A percentile compares a stretch with the other conserved stretches of the same genome.
These are phyloP conservation scores for Ocimum tenuiflorum DNA, from an alignment of 257 asterid species.

Conservation along the genomic window DNA sequence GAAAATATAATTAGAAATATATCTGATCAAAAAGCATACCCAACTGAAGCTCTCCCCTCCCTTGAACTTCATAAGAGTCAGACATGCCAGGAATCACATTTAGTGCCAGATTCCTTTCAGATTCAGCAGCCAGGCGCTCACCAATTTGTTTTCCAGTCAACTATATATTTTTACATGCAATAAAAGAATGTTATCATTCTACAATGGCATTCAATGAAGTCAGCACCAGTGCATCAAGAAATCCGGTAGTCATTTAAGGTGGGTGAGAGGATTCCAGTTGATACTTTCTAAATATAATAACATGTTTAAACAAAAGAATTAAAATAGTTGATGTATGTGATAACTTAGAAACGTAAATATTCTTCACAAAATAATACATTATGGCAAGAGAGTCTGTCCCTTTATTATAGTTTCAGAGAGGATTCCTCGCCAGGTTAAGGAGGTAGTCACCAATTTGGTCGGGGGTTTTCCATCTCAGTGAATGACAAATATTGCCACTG, in stretches of 20 bases:
- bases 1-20: conserved; percentile 4
- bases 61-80: conserved; percentile 96
- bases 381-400: neutral
- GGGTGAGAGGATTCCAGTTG: too few relatives aligned
- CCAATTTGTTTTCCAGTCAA: conserved; percentile 97
- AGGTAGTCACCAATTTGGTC: too few relatives aligned
- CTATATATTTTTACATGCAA: conserved; percentile 35
- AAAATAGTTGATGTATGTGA: neutral
- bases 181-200: conserved; percentile 14
- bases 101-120: conserved; percentile 94
- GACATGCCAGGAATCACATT: conserved; percentile 83
- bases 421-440: too few relatives aligned
- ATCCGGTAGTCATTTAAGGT: conserved; percentile 1
- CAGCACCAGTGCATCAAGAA: conserved; percentile 4
- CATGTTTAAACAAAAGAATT: neutral
- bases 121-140: conserved; percentile 83
- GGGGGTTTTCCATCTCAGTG: too few relatives aligned
- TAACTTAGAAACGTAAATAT: neutral
- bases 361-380: neutral
- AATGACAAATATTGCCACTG: neutral
- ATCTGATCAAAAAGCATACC: conserved; percentile 42
- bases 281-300: too few relatives aligned
- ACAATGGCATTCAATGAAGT: conserved; percentile 5
- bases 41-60: conserved; percentile 99
- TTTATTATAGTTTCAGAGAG: too few relatives aligned